A percentile compares a stretch with the other conserved stretches of the same genome.
These are phyloP conservation scores for Pythium aquatile DNA, from an alignment of 352 stramenopile genomes.

Conservation along the genomic window DNA sequence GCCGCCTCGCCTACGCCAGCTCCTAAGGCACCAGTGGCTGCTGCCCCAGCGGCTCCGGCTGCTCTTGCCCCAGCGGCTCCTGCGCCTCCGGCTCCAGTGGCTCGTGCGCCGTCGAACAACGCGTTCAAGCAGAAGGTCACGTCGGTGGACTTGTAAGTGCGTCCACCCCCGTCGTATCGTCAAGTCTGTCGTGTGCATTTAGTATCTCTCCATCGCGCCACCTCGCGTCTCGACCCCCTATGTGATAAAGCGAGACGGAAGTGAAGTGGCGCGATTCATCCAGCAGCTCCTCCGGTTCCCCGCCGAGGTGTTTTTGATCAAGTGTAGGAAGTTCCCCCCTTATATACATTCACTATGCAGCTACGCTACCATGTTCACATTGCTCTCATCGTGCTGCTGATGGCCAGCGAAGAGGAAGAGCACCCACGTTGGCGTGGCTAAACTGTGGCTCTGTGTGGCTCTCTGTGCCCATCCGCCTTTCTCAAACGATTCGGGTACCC, in stretches of 20 bases:
- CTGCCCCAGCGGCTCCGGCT: slow-evolving; percentile 5
- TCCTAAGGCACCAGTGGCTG: background rate
- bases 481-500: too few species aligned
- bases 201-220: slow-evolving; percentile 4
- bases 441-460: too few species aligned
- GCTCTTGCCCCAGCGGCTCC: slow-evolving; percentile 14
- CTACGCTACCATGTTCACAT: background rate
- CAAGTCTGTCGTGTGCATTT: slow-evolving; percentile 12
- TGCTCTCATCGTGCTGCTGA: too few species aligned
- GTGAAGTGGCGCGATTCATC: background rate
- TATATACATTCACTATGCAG: slow-evolving; percentile 5
- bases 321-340: background rate
- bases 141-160: slow-evolving; percentile 25
- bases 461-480: too few species aligned
- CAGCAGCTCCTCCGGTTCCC: background rate
- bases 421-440: too few species aligned
- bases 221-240: background rate
- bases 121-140: slow-evolving; percentile 24
- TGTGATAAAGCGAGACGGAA: slow-evolving; percentile 4
- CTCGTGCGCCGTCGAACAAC: slow-evolving; percentile 23
- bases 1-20: slow-evolving; percentile 2
- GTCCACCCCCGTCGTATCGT: background rate
- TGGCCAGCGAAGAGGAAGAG: too few species aligned
- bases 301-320: slow-evolving; percentile 5
- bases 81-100: slow-evolving; percentile 15